Percentiles rank a stretch among this genome's conserved stretches.
Conservation (phyloP, 176 grass and related monocot genomes). For the Cocos nucifera region DNA sequence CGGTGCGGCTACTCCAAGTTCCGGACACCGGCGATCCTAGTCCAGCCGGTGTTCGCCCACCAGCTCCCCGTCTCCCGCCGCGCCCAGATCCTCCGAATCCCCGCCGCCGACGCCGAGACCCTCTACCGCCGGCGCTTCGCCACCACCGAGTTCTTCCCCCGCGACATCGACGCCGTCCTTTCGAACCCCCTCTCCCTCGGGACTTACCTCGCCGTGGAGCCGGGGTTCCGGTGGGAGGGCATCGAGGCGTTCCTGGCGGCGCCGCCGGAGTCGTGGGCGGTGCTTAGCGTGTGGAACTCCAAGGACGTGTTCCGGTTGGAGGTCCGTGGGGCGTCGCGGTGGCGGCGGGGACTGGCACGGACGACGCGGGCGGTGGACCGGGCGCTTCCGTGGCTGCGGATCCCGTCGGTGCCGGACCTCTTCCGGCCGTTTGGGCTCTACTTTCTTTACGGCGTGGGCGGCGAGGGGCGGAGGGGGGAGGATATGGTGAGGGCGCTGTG, state of each 20-base stretch:
- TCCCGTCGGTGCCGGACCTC: constrained; percentile 58
- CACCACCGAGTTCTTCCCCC: constrained; percentile 65
- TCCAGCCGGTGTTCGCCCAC: constrained; percentile 58
- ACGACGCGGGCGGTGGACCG: constrained; percentile 35
- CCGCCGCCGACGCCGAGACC: constrained; percentile 22
- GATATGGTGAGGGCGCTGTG: constrained; percentile 26
- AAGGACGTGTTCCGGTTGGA: constrained; percentile 54
- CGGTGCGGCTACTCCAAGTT: constrained; percentile 64
- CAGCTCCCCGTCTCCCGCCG: constrained; percentile 9
- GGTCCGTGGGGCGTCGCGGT: constrained; percentile 33
- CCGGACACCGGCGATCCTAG: constrained; percentile 41
- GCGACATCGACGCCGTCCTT: constrained; percentile 63
- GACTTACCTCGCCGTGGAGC: constrained; percentile 40
- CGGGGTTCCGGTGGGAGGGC: neutral
- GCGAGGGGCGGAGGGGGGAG: constrained; percentile 21
- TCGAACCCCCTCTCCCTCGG: constrained; percentile 44
- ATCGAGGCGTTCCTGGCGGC: constrained; percentile 12
- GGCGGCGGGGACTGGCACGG: constrained; percentile 20
- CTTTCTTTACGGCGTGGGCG: constrained; percentile 50
- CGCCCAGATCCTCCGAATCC: constrained; percentile 11
- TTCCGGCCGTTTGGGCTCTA: constrained; percentile 53
- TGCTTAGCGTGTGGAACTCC: constrained; percentile 71
- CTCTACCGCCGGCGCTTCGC: constrained; percentile 37
- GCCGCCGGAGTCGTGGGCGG: constrained; percentile 44
- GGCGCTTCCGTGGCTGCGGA: constrained; percentile 33